Evolutionary conservation across 2,329 filamentous ascomycete genomes (phyloP).

Genomic region (Fusarium multiceps): DNA sequence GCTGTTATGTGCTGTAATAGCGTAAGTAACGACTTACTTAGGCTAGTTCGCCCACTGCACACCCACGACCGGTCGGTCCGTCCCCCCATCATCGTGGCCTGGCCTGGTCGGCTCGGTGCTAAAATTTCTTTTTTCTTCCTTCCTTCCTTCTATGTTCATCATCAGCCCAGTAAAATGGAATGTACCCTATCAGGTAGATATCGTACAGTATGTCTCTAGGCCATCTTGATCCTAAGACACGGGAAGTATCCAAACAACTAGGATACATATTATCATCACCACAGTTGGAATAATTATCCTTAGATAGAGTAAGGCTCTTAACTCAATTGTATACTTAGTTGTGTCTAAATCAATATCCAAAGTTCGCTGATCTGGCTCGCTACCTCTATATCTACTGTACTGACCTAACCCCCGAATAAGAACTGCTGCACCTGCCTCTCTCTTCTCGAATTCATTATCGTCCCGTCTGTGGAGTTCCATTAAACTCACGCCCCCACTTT

Average conservation of each 20-base stretch:
- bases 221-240: slow-evolving; percentile 1
- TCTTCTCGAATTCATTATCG: slow-evolving; percentile 31
- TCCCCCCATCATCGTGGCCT: slow-evolving; percentile 14
- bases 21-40: neutral
- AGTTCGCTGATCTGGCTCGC: neutral
- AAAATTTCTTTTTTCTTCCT: slow-evolving; percentile 13
- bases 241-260: slow-evolving; percentile 20
- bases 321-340: neutral
- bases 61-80: slow-evolving; percentile 36
- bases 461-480: slow-evolving; percentile 27
- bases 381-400: neutral
- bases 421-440: slow-evolving; percentile 5
- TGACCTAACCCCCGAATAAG: neutral
- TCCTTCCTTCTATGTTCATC: neutral
- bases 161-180: slow-evolving; percentile 3
- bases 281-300: neutral
- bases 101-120: slow-evolving; percentile 2
- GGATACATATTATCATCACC: slow-evolving; percentile 3
- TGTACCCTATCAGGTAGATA: slow-evolving; percentile 1
- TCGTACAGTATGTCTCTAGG: neutral
- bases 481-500: slow-evolving; percentile 11
- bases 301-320: neutral
- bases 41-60: slow-evolving; percentile 13
- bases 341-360: neutral
- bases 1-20: slow-evolving; percentile 16